These are phyloP conservation scores for Paratinospora sagittata DNA, from an alignment of 164 flowering plant species.

Conservation along the genomic window DNA sequence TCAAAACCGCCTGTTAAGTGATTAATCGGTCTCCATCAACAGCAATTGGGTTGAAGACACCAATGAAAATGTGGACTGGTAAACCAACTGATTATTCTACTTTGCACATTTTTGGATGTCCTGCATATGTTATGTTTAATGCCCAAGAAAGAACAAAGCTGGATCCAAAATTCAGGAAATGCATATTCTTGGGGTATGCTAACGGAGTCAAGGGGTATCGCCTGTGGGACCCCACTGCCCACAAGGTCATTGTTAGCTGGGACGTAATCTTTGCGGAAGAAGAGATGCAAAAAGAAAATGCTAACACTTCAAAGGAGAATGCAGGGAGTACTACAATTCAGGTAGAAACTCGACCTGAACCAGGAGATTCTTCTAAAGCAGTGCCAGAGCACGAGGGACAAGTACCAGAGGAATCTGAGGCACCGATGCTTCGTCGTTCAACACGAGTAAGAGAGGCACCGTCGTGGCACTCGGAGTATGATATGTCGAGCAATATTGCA, in stretches of 20 bases:
- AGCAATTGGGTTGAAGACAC: constrained; percentile 14
- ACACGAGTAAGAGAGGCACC: constrained; percentile 4
- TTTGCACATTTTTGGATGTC: not conserved
- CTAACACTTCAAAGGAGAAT: not conserved
- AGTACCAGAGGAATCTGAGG: not conserved
- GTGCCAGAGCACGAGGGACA: not conserved
- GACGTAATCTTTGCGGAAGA: constrained; percentile 17
- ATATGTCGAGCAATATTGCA: constrained; percentile 11
- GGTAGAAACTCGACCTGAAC: not conserved
- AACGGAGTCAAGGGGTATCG: constrained; percentile 13
- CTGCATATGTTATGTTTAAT: constrained; percentile 14
- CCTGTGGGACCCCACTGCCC: constrained; percentile 13
- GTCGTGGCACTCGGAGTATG: constrained; percentile 7
- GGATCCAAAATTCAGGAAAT: constrained; percentile 22
- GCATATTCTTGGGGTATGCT: constrained; percentile 9
- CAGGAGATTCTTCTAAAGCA: not conserved
- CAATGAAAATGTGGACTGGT: constrained; percentile 14
- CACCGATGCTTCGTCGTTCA: not conserved
- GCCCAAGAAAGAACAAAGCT: constrained; percentile 21
- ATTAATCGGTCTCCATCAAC: constrained; percentile 15
- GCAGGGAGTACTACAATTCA: not conserved
- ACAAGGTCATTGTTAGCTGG: constrained; percentile 12
- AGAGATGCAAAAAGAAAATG: constrained; percentile 6
- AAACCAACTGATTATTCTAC: constrained; percentile 8
- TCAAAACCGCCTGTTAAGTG: constrained; percentile 13